phyloP scores from a whole-genome alignment of 208 protist genomes.

The Crithidia acanthocephali region DNA sequence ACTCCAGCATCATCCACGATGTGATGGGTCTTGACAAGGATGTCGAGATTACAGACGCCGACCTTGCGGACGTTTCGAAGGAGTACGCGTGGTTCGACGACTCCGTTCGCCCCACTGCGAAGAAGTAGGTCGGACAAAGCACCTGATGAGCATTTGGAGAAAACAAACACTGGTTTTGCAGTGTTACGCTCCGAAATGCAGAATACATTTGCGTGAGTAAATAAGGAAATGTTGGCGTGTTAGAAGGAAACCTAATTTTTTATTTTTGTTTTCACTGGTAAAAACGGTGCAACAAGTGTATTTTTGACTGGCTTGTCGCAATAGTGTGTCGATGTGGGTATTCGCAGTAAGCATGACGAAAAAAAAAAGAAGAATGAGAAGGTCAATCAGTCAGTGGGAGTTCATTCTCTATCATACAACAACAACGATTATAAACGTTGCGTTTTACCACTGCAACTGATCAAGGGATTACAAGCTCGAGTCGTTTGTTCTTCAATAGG shows the following conservation, averaged over 20 bases:
- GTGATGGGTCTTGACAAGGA: constrained; percentile 64
- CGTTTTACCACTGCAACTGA: too few relatives aligned
- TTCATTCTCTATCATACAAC: too few relatives aligned
- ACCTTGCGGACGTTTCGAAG: constrained; percentile 43
- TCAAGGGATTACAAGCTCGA: too few relatives aligned
- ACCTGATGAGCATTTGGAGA: background rate
- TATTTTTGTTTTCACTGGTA: background rate
- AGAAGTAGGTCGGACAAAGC: constrained; percentile 17
- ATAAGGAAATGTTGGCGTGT: too few relatives aligned
- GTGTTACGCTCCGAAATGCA: background rate
- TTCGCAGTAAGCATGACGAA: background rate
- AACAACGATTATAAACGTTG: too few relatives aligned
- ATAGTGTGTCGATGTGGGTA: constrained; percentile 1
- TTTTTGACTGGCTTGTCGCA: background rate
- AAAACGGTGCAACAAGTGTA: background rate
- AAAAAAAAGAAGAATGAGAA: constrained; percentile 22
- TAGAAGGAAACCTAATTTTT: too few relatives aligned
- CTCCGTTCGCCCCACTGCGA: constrained; percentile 31
- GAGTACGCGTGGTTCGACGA: constrained; percentile 76
- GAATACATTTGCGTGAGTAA: too few relatives aligned
- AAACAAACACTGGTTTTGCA: constrained; percentile 8
- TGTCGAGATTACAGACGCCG: constrained; percentile 40
- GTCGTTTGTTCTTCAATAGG: too few relatives aligned
- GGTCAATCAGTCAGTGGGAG: too few relatives aligned
- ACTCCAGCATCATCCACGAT: constrained; percentile 51